Conservation (phyloP, 2,329 filamentous ascomycete genomes). For the Ophiocordyceps unilateralis region DNA sequence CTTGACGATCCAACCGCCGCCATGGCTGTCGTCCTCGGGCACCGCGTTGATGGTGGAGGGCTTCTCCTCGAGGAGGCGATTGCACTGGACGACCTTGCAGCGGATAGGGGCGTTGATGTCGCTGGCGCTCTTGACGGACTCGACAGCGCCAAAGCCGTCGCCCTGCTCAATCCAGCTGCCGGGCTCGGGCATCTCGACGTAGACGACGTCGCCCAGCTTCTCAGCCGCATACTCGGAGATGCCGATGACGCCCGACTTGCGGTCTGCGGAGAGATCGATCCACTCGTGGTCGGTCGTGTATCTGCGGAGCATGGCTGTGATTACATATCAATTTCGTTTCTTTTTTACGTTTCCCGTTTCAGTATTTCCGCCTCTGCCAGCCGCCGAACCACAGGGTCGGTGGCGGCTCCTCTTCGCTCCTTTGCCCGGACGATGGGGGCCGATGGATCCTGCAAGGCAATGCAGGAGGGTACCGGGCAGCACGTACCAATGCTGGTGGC, state of each 20-base stretch:
- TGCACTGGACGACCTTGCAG: conserved; percentile 60
- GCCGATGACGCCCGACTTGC: conserved; percentile 64
- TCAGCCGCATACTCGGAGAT: conserved; percentile 87
- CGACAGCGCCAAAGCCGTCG: conserved; percentile 82
- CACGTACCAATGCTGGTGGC: conserved; percentile 20
- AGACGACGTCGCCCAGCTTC: conserved; percentile 90
- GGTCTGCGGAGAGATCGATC: conserved; percentile 74
- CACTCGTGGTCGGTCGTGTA: conserved; percentile 98
- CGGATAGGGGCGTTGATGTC: conserved; percentile 84
- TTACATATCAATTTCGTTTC: background rate
- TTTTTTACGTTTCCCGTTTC: background rate
- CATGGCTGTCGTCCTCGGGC: conserved; percentile 59
- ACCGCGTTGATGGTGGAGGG: conserved; percentile 78
- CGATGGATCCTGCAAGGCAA: background rate
- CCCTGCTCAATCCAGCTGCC: conserved; percentile 51
- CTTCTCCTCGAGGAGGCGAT: conserved; percentile 63
- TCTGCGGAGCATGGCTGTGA: conserved; percentile 34
- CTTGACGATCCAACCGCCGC: conserved; percentile 85
- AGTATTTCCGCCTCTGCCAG: background rate
- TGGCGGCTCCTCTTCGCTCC: background rate
- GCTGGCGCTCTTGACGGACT: conserved; percentile 96
- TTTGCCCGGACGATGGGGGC: background rate
- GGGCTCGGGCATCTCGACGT: conserved; percentile 73
- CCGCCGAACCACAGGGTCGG: background rate
- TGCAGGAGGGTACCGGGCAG: background rate